Evolutionary conservation across 768 basidiomycete species (phyloP), one percentile per base, ranked within the genome.

Genomic region (Cyclocybe aegerita): DNA sequence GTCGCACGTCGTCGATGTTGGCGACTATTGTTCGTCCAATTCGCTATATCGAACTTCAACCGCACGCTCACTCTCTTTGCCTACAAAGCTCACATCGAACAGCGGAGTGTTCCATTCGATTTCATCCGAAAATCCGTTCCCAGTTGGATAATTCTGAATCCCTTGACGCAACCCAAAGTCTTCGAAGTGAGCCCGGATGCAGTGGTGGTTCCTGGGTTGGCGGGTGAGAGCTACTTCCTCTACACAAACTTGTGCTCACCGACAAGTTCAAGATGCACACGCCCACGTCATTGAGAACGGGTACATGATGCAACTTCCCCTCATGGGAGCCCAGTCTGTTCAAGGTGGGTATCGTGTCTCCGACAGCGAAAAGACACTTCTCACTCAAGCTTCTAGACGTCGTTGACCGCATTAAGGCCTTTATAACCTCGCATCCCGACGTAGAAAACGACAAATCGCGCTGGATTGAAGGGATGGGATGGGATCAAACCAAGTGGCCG

Each of bases 381-480:
- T 11, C 15, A 8, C 15, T 7, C 37, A 7, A n/a, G 7, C 35
- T 6, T 11, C 1, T 40, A 88, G 91, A 91, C 44, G 75, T 91
- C 9, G 65, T 90, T 10, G 72, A 78, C 3, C 72, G 77, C 1
- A 69, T 93, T 32, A 83, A 82, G 49, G 55, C 65, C 1, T 85
- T 86, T 54, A 78, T 93, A 48, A 60, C 70, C 4, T 65, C 74
- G 0, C 80, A 83, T 46, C 81, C 87, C 0, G 81, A 83, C 35
- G 63, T 86, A 5, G 63, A 70, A 1, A 62, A 75, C 3, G 78
- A 89, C 59, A 71, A 68, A 2, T 69, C 75, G 3, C 70, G 61
- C 4, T 97, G 92, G 91, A 80, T 97, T 37, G 73, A 85, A 57
- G 94, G 93, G 9, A 80, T 88, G 73, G 95, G 95, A 4, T 98